Base-by-base conservation (phyloP, 1,284 basidiomycete genomes). In the Erythrobasidium hasegawianum region DNA sequence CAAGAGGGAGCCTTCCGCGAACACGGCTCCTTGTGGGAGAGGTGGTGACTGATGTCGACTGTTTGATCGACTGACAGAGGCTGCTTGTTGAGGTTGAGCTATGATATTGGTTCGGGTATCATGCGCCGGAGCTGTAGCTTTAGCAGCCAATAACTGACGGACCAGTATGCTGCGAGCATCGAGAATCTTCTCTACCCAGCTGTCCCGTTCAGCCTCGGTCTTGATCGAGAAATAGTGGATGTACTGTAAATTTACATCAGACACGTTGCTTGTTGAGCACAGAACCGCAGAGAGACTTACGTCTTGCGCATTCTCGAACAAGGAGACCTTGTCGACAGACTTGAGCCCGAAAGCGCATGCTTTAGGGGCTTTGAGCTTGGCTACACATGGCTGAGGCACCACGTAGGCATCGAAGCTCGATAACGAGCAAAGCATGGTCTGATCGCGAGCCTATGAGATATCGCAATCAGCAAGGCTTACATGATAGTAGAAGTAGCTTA, bases 341-440 rank as follows among this genome's bases (percentile, higher is more conserved):
- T 94, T 95, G 75, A 92, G 79, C 20, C 88, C 85, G 73, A 95
- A 93, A 14, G 86, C 83, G 71, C 86, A 92, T 0, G 83, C 81
- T 75, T 88, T 90, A 0, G 88, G 88, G 1, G 88, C 81, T 72
- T 87, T 88, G 24, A 71, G 68, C 11, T 56, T 62, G 1, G 58
- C 55, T 3, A 69, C 49, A 75, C 86, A 83, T 16, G 82, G 77
- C 18, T 87, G 83, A 5, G 86, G 88, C 59, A 90, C 81, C 64
- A 80, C 80, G 76, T 92, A 95, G 40, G 85, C 86, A 75, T 95
- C 91, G 75, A 91, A 93, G 73, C 86, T 89, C 64, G 87, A 86
- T 22, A 92, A 77, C 8, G 87, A 87, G 73, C 90, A 92, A 22
- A 96, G 80, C 70, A 86, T 81, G 1, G 82, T 80, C 74, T 89